Evolutionary conservation across 2,329 filamentous ascomycete genomes (phyloP).

Genomic region (Cladophialophora carrionii): DNA sequence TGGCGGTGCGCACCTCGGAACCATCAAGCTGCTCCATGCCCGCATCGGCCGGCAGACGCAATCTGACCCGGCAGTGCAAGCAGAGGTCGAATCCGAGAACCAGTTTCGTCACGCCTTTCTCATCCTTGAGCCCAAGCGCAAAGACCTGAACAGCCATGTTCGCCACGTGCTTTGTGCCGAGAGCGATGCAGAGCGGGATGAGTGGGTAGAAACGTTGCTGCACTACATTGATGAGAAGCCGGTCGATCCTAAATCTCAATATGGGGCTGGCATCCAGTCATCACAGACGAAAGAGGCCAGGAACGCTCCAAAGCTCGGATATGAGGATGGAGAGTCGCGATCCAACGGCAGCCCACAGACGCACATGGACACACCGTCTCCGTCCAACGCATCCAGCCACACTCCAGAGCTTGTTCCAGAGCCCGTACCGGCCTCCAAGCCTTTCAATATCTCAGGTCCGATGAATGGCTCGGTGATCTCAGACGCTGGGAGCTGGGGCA

Average conservation of each 20-base stretch:
- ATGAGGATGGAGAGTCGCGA: constrained; percentile 26
- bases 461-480: constrained; percentile 84
- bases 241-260: constrained; percentile 57
- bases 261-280: constrained; percentile 35
- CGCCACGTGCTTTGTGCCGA: constrained; percentile 95
- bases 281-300: constrained; percentile 38
- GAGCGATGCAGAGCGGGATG: constrained; percentile 87
- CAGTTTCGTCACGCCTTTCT: constrained; percentile 97
- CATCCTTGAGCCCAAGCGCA: constrained; percentile 92
- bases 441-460: constrained; percentile 75
- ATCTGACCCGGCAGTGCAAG: constrained; percentile 40
- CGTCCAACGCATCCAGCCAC: constrained; percentile 40
- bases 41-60: constrained; percentile 84
- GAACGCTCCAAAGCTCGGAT: constrained; percentile 1
- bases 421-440: constrained; percentile 39
- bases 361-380: constrained; percentile 42
- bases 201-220: constrained; percentile 88
- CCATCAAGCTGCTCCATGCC: constrained; percentile 86
- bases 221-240: constrained; percentile 82
- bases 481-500: constrained; percentile 83
- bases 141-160: constrained; percentile 83
- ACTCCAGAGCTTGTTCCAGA: constrained; percentile 40
- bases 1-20: constrained; percentile 85
- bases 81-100: constrained; percentile 78
- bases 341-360: constrained; percentile 26